Base-by-base conservation (phyloP, 441 rosid species). In the Gossypium trilobum region DNA sequence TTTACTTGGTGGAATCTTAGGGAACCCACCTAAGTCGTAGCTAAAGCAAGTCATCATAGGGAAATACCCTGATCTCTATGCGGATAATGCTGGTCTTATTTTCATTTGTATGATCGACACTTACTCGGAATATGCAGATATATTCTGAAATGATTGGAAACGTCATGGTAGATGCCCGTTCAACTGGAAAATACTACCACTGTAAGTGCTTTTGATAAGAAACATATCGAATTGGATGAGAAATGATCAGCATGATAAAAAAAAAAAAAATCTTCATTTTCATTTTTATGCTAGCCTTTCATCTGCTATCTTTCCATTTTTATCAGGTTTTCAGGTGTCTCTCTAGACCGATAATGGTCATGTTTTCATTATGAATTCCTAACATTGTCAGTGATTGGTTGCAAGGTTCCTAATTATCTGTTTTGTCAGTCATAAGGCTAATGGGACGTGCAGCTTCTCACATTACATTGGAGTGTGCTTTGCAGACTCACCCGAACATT, bases 81-180 rank as follows among this genome's bases (percentile, higher is more conserved):
- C n/a, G 3, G 14, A 67, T 48, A 48, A 23, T 48, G n/a, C 9
- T 14, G 14, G 9, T 48, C 17, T 10, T 42, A 14, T 48, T 67
- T 22, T 10, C 56, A 67, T 48, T 8, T 25, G 11, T 48, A 67
- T 25, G 20, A 67, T 25, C n/a, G 29, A 14, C 44, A 14, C 59
- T 11, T 71, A 19, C 23, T 17, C 11, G 63, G 42, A 64, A 22
- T 60, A 5, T 75, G 83, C 89, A 93, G 98, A 90, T 93, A 36
- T 95, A 93, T 83, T 82, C 99, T 48, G 99, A 95, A 78, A 89
- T 91, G 99, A 95, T 95, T 80, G 99, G 97, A 71, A 95, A 93
- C 81, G 96, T 95, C 79, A 95, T 95, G 99, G 87, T 88, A 73
- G 98, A 95, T 88, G 99, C 99, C 48, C 87, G 98, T 56, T 95